These are phyloP conservation scores for Stephania japonica DNA, from an alignment of 164 flowering plant species.

Conservation along the genomic window DNA sequence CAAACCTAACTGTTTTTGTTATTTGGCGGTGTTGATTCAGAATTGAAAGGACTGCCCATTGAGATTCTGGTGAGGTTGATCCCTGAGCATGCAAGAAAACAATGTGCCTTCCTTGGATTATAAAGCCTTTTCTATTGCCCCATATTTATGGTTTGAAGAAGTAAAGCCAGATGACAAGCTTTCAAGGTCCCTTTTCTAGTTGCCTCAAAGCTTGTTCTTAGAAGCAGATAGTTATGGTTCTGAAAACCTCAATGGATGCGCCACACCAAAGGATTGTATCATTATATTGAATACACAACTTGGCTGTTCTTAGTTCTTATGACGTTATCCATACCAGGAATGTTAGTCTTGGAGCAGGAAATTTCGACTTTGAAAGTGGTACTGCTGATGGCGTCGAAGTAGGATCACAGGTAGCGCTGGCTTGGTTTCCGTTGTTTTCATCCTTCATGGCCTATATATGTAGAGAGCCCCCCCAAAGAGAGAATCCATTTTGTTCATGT, in stretches of 20 bases:
- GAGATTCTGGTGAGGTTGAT: constrained; percentile 58
- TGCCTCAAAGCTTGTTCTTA: constrained; percentile 6
- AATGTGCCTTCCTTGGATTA: constrained; percentile 52
- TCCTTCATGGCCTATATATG: neutral
- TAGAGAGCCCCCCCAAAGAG: neutral
- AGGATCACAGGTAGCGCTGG: constrained; percentile 1
- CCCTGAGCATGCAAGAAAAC: constrained; percentile 80
- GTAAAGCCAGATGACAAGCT: neutral
- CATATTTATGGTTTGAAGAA: neutral
- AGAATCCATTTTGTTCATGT: neutral
- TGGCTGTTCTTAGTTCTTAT: neutral
- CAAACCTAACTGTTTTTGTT: neutral
- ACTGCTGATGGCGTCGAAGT: neutral
- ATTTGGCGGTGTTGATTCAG: constrained; percentile 25
- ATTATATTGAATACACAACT: neutral
- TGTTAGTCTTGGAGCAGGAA: neutral
- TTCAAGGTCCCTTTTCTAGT: neutral
- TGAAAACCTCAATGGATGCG: constrained; percentile 1
- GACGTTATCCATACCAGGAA: neutral
- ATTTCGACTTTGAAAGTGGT: neutral
- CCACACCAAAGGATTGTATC: neutral
- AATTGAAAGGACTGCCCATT: constrained; percentile 51
- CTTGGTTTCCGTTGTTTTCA: neutral
- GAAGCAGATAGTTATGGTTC: constrained; percentile 2
- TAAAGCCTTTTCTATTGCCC: constrained; percentile 20